phyloP scores from a whole-genome alignment of 305 asterid genomes.

The Fraxinus angustifolia region DNA sequence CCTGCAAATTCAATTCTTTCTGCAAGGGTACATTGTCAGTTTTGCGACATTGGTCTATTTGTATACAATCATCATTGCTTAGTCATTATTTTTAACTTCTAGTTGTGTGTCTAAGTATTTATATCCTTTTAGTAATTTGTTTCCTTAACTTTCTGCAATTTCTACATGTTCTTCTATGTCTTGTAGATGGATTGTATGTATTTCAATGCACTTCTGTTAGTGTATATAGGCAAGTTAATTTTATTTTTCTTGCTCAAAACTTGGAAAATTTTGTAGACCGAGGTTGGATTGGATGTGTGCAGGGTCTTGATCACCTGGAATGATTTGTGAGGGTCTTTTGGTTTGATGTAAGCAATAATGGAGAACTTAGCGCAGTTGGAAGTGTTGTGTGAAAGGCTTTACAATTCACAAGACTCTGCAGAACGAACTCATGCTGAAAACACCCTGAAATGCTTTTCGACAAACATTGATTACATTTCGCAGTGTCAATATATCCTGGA shows the following conservation, averaged over 20 bases:
- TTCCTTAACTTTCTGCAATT: conserved; percentile 14
- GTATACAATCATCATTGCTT: conserved; percentile 31
- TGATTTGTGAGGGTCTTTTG: conserved; percentile 39
- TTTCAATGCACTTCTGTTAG: conserved; percentile 26
- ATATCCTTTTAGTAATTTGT: conserved; percentile 12
- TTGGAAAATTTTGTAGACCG: conserved; percentile 65
- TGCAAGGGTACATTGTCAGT: conserved; percentile 32
- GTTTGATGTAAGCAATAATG: conserved; percentile 50
- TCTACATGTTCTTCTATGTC: conserved; percentile 20
- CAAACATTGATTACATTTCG: conserved; percentile 83
- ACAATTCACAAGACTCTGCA: conserved; percentile 91
- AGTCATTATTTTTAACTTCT: conserved; percentile 19
- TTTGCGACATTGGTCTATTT: conserved; percentile 24
- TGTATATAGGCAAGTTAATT: not conserved
- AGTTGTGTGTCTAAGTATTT: conserved; percentile 22
- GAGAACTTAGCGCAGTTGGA: conserved; percentile 99
- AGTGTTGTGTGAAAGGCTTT: conserved; percentile 94
- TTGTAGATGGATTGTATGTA: conserved; percentile 16
- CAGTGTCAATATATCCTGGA: conserved; percentile 98
- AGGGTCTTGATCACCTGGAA: conserved; percentile 61
- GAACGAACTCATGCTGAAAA: conserved; percentile 97
- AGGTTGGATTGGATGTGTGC: conserved; percentile 67
- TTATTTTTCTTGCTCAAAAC: conserved; percentile 19
- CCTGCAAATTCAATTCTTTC: conserved; percentile 30
- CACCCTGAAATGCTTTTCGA: conserved; percentile 95